Base-by-base conservation (phyloP, 2,329 filamentous ascomycete species). In the Setomelanomma holmii region DNA sequence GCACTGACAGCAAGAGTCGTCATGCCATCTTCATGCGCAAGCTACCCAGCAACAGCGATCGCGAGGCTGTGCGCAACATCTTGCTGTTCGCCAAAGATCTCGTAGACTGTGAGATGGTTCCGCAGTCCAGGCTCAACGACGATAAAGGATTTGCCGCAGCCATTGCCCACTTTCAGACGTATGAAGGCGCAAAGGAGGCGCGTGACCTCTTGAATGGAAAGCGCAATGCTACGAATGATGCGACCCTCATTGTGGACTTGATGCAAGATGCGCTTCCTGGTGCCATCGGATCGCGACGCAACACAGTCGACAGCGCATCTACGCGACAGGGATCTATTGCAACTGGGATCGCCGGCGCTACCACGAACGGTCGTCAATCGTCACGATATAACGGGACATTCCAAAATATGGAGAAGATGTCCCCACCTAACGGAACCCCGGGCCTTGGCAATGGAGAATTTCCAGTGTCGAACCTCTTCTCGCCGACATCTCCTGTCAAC, bases 401-500 rank as follows among this genome's bases (percentile, higher is more conserved):
- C 64, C 83, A 86, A 53, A 78, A 82, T 5, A 75, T 84, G 51
- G 86, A 89, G 49, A 86, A 79, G 66, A 80, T 87, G 43, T 84
- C 86, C 21, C 85, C 86, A 33, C 83, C 86, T 3, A 80, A 83
- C 53, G 71, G 70, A 51, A 86, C 81, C 54, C 78, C 78, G 36
- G 76, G 79, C 45, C 81, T 82, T 64, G 78, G 79, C 59, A 82
- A 80, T 49, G 82, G 79, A 53, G 86, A 89, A 54, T 80, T 89
- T 42, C 78, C 83, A n/a, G 81, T 82, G 45, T 84, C 87, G 59
- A 86, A 79, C 55, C 75, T 90, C 21, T 92, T 91, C 74, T 89
- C 87, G 11, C 85, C 88, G 1, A 88, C 89, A 61, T 91, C 89
- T 5, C 89, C 89, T 1, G 87, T 91, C 48, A 86, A 85, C 36